Conservation (phyloP, 2,329 filamentous ascomycete species). For the Bisporella sp. region DNA sequence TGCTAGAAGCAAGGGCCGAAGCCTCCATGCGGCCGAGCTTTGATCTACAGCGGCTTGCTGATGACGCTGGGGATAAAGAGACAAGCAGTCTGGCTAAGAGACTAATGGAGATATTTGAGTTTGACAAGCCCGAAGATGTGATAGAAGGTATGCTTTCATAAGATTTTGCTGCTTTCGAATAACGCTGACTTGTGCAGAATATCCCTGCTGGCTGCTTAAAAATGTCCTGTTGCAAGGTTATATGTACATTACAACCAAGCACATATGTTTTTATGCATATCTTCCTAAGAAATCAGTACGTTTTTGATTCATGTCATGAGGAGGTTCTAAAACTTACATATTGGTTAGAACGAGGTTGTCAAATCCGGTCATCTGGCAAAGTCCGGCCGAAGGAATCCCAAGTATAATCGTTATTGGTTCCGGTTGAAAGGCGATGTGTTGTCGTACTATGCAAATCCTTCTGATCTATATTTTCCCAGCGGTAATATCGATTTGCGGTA, state of each 20-base stretch:
- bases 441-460: constrained; percentile 78
- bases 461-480: constrained; percentile 83
- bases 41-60: constrained; percentile 35
- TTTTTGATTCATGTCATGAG: neutral
- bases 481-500: constrained; percentile 91
- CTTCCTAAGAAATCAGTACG: constrained; percentile 84
- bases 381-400: constrained; percentile 79
- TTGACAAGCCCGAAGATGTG: constrained; percentile 75
- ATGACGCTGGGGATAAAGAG: constrained; percentile 25
- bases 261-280: constrained; percentile 96
- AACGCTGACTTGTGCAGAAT: constrained; percentile 49
- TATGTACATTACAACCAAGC: constrained; percentile 87
- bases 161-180: neutral
- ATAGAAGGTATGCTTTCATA: constrained; percentile 52
- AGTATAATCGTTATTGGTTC: constrained; percentile 90
- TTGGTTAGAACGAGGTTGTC: constrained; percentile 54
- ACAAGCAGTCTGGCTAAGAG: constrained; percentile 57
- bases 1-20: constrained; percentile 64
- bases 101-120: constrained; percentile 79
- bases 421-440: constrained; percentile 85
- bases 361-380: constrained; percentile 89
- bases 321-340: constrained; percentile 19
- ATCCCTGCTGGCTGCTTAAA: constrained; percentile 87
- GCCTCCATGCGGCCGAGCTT: constrained; percentile 53
- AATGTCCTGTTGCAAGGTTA: constrained; percentile 90